Conservation (phyloP, 768 basidiomycete genomes). For the Fomitopsis serialis region DNA sequence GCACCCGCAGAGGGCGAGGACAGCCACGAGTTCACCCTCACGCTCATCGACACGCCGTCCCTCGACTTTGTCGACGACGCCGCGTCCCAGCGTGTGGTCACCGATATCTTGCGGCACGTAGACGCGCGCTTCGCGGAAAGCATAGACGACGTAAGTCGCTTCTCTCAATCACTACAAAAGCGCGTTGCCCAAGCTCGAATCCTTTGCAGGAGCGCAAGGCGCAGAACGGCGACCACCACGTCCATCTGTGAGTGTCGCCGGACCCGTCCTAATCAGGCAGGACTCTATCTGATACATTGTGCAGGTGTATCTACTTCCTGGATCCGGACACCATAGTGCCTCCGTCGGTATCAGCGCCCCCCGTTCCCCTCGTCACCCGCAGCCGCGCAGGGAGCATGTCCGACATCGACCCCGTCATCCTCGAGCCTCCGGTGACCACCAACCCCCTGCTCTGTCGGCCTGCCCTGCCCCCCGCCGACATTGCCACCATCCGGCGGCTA, state of each 20-base stretch:
- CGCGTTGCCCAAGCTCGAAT: background rate
- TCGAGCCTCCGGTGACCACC: conserved; percentile 73
- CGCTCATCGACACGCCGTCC: conserved; percentile 79
- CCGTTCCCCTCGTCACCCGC: conserved; percentile 62
- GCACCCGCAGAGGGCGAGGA: conserved; percentile 43
- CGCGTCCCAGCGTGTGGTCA: conserved; percentile 55
- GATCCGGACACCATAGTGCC: conserved; percentile 80
- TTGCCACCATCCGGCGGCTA: conserved; percentile 72
- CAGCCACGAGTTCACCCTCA: conserved; percentile 51
- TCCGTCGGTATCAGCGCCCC: conserved; percentile 59
- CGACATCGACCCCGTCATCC: conserved; percentile 71
- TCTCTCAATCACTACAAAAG: background rate
- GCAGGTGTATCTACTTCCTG: conserved; percentile 81
- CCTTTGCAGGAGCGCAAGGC: conserved; percentile 61
- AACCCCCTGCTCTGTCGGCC: conserved; percentile 66
- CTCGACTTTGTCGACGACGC: conserved; percentile 68
- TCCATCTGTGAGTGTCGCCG: conserved; percentile 61
- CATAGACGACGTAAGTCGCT: conserved; percentile 65
- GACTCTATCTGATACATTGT: conserved; percentile 5
- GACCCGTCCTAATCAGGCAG: conserved; percentile 3
- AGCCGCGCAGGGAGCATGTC: conserved; percentile 69
- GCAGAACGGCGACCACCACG: conserved; percentile 66
- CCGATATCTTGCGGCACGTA: conserved; percentile 66
- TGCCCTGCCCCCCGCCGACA: conserved; percentile 64
- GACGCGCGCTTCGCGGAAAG: conserved; percentile 71